These are phyloP conservation scores for Dioszegia aurantiaca DNA, from an alignment of 768 basidiomycete genomes.

Conservation along the genomic window DNA sequence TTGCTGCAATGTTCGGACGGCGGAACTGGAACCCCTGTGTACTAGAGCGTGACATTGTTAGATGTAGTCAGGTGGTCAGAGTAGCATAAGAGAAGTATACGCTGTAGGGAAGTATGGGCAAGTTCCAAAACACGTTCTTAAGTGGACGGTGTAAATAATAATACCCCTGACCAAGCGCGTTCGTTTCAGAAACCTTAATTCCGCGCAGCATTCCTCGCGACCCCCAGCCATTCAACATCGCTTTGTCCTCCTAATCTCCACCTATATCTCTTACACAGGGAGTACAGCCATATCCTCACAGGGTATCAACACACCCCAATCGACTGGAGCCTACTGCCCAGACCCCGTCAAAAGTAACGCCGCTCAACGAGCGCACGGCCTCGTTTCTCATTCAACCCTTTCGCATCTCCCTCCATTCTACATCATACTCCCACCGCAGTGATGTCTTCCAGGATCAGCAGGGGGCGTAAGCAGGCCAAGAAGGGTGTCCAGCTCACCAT, in stretches of 20 bases:
- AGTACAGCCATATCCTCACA: too few species aligned
- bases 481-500: constrained; percentile 98
- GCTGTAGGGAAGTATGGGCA: neutral
- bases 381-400: constrained; percentile 4
- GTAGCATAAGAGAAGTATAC: too few species aligned
- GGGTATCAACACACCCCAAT: neutral
- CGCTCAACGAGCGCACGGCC: neutral
- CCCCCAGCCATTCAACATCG: neutral
- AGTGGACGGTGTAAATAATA: neutral
- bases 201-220: neutral
- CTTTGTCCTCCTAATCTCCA: neutral
- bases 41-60: constrained; percentile 5
- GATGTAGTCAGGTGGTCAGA: neutral
- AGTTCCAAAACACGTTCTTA: constrained; percentile 2
- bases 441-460: constrained; percentile 46
- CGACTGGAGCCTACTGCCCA: too few species aligned
- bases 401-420: neutral
- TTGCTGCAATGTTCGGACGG: constrained; percentile 3
- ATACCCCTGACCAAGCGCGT: neutral
- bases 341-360: neutral
- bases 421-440: constrained; percentile 1
- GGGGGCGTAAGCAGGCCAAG: constrained; percentile 70
- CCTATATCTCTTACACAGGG: too few species aligned
- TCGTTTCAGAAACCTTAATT: constrained; percentile 5
- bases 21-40: constrained; percentile 7